Percentiles rank a stretch among this genome's conserved stretches.
Conservation (phyloP, 805 yeast species). For the Starmera pachycereana region DNA sequence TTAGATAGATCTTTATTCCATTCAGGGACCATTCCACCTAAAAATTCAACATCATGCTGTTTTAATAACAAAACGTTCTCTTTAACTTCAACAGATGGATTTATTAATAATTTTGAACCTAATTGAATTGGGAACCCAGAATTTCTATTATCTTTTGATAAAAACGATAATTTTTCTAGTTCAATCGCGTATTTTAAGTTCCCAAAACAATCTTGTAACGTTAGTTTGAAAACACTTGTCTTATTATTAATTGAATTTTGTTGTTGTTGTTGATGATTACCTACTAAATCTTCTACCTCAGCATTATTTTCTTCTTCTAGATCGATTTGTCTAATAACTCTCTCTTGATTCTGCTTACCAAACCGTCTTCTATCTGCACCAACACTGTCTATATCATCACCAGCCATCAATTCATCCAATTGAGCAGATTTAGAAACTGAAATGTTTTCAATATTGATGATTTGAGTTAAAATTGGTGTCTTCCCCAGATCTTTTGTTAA, state of each 20-base stretch:
- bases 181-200: constrained; percentile 50
- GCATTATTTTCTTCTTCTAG: constrained; percentile 24
- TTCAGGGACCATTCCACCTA: constrained; percentile 28
- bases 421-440: constrained; percentile 40
- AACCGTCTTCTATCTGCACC: constrained; percentile 43
- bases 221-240: constrained; percentile 36
- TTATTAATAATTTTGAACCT: constrained; percentile 50
- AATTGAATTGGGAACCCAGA: constrained; percentile 30
- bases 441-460: constrained; percentile 44
- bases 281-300: not conserved
- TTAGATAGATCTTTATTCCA: constrained; percentile 28
- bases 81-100: constrained; percentile 33
- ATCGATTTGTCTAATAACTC: constrained; percentile 36
- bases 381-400: constrained; percentile 47
- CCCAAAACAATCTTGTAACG: constrained; percentile 44
- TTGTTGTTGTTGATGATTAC: not conserved
- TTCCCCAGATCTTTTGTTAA: too few relatives aligned
- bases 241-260: constrained; percentile 1
- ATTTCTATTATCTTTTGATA: constrained; percentile 18
- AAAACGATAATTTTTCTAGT: constrained; percentile 38
- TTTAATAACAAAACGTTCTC: constrained; percentile 34
- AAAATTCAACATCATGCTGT: constrained; percentile 19
- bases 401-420: constrained; percentile 42
- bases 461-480: constrained; percentile 31
- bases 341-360: constrained; percentile 15